These are phyloP conservation scores for Fusarium sp. DNA, from an alignment of 2,329 filamentous ascomycete genomes.

Conservation along the genomic window DNA sequence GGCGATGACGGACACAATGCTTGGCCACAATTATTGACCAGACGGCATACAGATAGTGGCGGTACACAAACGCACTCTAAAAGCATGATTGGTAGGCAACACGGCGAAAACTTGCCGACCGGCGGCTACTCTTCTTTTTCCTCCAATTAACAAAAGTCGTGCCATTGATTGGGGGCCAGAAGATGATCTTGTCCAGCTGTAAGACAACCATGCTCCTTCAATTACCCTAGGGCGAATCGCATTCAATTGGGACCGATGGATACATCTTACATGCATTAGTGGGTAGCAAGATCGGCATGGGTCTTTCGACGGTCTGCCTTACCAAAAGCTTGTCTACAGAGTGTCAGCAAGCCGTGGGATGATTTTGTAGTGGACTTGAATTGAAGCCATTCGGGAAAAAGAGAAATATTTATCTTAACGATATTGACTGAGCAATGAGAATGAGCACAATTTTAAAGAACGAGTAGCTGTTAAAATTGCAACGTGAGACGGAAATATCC, in stretches of 20 bases:
- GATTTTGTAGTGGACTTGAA: rapidly evolving
- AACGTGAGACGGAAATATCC: neutral
- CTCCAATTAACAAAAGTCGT: neutral
- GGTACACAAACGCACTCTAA: too few relatives aligned
- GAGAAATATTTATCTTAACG: neutral
- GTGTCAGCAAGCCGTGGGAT: neutral
- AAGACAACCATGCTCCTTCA: neutral
- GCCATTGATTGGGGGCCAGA: neutral
- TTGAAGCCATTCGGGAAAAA: neutral
- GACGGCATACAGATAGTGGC: too few relatives aligned
- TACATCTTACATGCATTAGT: neutral
- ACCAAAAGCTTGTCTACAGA: neutral
- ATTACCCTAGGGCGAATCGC: neutral
- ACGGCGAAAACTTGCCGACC: neutral
- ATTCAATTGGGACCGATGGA: neutral
- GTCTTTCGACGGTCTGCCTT: neutral
- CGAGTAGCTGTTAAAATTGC: neutral
- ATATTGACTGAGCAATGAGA: rapidly evolving
- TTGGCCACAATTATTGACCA: neutral
- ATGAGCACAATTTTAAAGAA: neutral
- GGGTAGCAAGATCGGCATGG: neutral
- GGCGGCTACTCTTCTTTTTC: neutral
- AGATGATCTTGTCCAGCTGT: neutral
- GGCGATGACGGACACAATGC: neutral
- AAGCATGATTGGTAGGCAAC: neutral